These are phyloP conservation scores for Pleurotus salmoneostramineus DNA, from an alignment of 768 basidiomycete genomes.

Conservation along the genomic window DNA sequence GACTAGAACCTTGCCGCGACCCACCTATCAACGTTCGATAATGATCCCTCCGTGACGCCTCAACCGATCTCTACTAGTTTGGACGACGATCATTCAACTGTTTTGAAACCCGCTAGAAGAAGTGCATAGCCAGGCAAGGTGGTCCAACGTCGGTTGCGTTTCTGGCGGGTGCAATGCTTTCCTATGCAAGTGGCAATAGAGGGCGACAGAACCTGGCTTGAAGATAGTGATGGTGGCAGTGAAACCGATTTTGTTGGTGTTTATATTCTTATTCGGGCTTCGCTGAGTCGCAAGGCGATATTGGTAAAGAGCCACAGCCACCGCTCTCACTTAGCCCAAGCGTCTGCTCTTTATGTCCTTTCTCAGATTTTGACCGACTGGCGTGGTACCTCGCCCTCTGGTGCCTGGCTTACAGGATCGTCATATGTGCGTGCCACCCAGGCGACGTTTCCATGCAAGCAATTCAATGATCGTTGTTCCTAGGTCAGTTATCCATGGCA, in stretches of 20 bases:
- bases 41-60: too few species aligned
- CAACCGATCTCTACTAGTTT: too few species aligned
- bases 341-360: constrained; percentile 41
- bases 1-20: too few species aligned
- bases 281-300: not conserved
- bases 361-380: not conserved
- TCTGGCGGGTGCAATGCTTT: not conserved
- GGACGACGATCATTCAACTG: not conserved
- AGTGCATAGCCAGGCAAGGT: not conserved
- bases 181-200: constrained; percentile 5
- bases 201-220: not conserved
- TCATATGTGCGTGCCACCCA: not conserved
- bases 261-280: not conserved
- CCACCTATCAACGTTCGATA: too few species aligned
- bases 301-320: constrained; percentile 54
- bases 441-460: not conserved
- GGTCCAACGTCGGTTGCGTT: not conserved
- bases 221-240: not conserved
- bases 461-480: not conserved
- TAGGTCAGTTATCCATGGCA: not conserved
- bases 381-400: not conserved
- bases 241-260: not conserved
- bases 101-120: not conserved
- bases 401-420: not conserved
- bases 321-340: constrained; percentile 92